A percentile compares a stretch with the other conserved stretches of the same genome.
phyloP scores from a whole-genome alignment of 2,329 filamentous ascomycete genomes.

The Aureobasidium sp. region DNA sequence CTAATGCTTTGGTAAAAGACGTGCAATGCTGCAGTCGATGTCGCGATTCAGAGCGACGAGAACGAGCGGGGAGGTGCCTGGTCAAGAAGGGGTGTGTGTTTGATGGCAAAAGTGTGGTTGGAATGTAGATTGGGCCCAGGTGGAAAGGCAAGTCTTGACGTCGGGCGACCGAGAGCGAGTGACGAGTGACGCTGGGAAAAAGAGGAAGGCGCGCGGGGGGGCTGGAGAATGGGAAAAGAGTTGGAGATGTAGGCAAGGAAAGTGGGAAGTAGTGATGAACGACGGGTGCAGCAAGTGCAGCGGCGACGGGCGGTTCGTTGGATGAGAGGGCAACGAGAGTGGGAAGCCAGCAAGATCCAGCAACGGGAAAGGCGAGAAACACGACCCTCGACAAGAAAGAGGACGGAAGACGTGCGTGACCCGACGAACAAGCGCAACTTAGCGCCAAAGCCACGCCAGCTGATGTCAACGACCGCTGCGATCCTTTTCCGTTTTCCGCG shows the following conservation, averaged over 20 bases:
- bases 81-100: neutral
- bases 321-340: conserved; percentile 5
- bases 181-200: neutral
- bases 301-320: conserved; percentile 3
- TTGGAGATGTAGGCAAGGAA: conserved; percentile 1
- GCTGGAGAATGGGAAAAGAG: conserved; percentile 3
- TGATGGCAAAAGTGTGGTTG: conserved; percentile 3
- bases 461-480: conserved; percentile 13
- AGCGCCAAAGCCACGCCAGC: conserved; percentile 15
- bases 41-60: neutral
- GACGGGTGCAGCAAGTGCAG: neutral
- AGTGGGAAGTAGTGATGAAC: neutral
- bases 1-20: neutral
- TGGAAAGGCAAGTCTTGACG: conserved; percentile 10
- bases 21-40: neutral
- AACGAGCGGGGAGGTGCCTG: conserved; percentile 9
- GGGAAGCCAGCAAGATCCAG: neutral
- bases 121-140: conserved; percentile 3
- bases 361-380: neutral
- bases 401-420: conserved; percentile 7
- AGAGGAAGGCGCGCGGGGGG: conserved; percentile 1
- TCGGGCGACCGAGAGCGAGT: conserved; percentile 4
- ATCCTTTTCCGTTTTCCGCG: neutral
- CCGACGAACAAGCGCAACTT: conserved; percentile 10
- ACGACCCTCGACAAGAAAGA: conserved; percentile 7